Evolutionary conservation across 2,329 filamentous ascomycete genomes (phyloP).

Genomic region (Aplosporella prunicola): DNA sequence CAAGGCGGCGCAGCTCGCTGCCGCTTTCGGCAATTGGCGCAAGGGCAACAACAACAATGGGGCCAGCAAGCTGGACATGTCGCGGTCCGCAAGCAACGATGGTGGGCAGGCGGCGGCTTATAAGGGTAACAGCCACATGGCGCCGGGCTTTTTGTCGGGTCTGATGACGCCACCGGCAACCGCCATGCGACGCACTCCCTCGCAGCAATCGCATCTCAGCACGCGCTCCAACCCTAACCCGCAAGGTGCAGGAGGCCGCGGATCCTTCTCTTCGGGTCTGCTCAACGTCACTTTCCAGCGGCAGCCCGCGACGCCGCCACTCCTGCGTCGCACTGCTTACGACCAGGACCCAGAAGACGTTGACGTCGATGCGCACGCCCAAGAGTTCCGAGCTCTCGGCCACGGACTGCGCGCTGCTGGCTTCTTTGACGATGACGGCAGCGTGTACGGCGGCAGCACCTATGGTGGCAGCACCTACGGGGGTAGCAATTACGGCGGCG

Average conservation of each 20-base stretch:
- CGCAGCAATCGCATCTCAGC: conserved; percentile 18
- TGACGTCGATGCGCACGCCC: conserved; percentile 34
- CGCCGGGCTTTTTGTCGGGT: conserved; percentile 61
- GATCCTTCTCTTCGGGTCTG: conserved; percentile 21
- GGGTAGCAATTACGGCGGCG: conserved; percentile 3
- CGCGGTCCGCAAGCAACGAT: background rate
- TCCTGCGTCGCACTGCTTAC: conserved; percentile 47
- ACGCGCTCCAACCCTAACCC: conserved; percentile 22
- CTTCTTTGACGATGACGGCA: conserved; percentile 42
- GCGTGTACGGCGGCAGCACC: conserved; percentile 32
- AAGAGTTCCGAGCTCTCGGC: conserved; percentile 5
- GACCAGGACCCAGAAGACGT: conserved; percentile 50
- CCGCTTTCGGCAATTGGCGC: conserved; percentile 95
- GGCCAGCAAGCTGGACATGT: conserved; percentile 35
- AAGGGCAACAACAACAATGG: conserved; percentile 48
- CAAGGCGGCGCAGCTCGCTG: conserved; percentile 79
- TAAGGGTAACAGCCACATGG: conserved; percentile 33
- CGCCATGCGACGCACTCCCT: conserved; percentile 28
- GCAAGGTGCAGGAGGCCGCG: conserved; percentile 12
- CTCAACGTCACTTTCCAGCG: conserved; percentile 16
- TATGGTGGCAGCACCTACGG: background rate
- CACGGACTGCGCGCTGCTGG: conserved; percentile 11
- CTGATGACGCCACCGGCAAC: conserved; percentile 85
- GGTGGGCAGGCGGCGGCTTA: conserved; percentile 46
- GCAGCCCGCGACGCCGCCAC: conserved; percentile 19